A percentile compares a stretch with the other conserved stretches of the same genome.
Evolutionary conservation across 2,329 filamentous ascomycete genomes (phyloP).

Genomic region (Sordariomycetes sp.): DNA sequence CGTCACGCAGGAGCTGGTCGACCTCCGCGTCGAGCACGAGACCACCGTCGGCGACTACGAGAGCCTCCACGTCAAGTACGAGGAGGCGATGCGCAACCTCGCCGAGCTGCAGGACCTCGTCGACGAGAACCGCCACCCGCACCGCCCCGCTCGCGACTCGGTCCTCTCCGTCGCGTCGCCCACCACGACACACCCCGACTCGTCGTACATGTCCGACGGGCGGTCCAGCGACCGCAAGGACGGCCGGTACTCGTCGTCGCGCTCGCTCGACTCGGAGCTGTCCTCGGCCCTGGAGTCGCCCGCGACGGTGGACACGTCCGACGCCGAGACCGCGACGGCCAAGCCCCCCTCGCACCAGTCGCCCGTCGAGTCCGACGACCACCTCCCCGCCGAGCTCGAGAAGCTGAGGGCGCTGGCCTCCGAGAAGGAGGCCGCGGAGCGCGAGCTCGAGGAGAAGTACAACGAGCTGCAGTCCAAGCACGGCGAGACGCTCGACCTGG

Average conservation of each 20-base stretch:
- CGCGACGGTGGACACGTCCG: slow-evolving; percentile 51
- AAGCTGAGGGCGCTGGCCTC: slow-evolving; percentile 58
- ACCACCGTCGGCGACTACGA: slow-evolving; percentile 72
- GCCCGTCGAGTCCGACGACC: slow-evolving; percentile 12
- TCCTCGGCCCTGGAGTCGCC: slow-evolving; percentile 76
- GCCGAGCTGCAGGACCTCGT: slow-evolving; percentile 77
- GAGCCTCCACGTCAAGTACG: slow-evolving; percentile 76
- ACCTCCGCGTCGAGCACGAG: slow-evolving; percentile 86
- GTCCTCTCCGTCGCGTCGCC: slow-evolving; percentile 42
- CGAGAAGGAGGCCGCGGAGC: slow-evolving; percentile 69
- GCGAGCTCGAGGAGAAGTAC: slow-evolving; percentile 66
- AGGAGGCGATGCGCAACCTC: slow-evolving; percentile 72
- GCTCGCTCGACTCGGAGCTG: slow-evolving; percentile 87
- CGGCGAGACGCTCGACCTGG: slow-evolving; percentile 68
- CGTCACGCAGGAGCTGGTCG: slow-evolving; percentile 83
- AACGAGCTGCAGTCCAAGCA: slow-evolving; percentile 75
- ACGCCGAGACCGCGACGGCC: slow-evolving; percentile 35
- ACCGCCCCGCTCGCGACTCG: slow-evolving; percentile 40
- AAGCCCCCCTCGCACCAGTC: not conserved
- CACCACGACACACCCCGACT: slow-evolving; percentile 50
- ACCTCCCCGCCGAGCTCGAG: slow-evolving; percentile 46
- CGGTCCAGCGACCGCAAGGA: slow-evolving; percentile 62
- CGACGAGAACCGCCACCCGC: slow-evolving; percentile 64
- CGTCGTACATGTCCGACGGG: slow-evolving; percentile 80
- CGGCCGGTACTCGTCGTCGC: slow-evolving; percentile 61